Evolutionary conservation across 2,329 filamentous ascomycete species (phyloP), one percentile per base, ranked within the genome.

Genomic region (Emmonsiellopsis sp.): DNA sequence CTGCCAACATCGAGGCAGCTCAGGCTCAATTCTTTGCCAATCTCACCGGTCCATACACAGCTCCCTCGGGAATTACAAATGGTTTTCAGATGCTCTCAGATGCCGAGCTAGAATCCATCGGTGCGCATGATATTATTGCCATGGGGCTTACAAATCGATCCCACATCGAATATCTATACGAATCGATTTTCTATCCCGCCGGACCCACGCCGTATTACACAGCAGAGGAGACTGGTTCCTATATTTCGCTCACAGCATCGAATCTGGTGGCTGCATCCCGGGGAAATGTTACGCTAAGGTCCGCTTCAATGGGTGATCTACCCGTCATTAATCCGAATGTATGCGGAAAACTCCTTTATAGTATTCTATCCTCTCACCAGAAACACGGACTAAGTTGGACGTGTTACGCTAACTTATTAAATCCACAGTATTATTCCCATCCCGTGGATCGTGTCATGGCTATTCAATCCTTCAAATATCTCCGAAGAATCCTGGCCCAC

Each of bases 191-290:
- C 50, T 64, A 63, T 43, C 62, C 62, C 32, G 56, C 57, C 49
- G 57, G 58, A 8, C 57, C 59, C 17, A 61, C 56, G 7, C 53
- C 60, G 4, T 61, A 57, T 53, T 61, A 62, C 34, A 43, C 17
- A 11, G 37, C 49, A 42, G 42, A 59, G 4, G 46, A 56, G 1
- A 64, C 67, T 42, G 60, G 63, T n/a, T 67, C 64, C 1, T 68
- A 67, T 57, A 63, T 68, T n/a, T 65, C 60, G 1, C 45, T 68
- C 13, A 67, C 64, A 1, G 65, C 66, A 9, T 61, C 32, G 51
- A 62, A 50, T 55, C 62, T 58, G 51, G 65, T 62, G n/a, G 54
- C 56, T 6, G 48, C 53, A 13, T 42, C 54, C 40, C 53, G 59
- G 9, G 59, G 59, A 42, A 60, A 58, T 45, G 45, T 61, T 10